Evolutionary conservation across 306 rosid genomes (phyloP).

Genomic region (Canavalia ensiformis): DNA sequence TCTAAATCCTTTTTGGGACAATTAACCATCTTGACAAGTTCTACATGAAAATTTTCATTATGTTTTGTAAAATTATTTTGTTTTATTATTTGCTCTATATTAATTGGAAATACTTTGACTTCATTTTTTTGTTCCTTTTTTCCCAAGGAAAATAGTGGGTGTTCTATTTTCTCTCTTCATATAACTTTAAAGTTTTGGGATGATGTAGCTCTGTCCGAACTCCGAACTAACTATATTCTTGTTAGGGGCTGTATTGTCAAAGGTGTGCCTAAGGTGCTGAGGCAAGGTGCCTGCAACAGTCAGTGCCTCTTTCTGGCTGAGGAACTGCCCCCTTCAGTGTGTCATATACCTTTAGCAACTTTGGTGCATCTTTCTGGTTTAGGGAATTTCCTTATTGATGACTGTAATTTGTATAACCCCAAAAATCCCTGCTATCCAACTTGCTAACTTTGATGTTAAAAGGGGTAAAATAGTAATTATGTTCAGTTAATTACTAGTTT

Average conservation of each 20-base stretch:
- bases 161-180: slow-evolving; percentile 1
- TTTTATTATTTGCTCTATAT: background rate
- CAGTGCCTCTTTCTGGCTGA: background rate
- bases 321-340: background rate
- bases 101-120: background rate
- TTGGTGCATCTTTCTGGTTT: slow-evolving; percentile 1
- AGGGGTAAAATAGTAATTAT: background rate
- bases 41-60: slow-evolving; percentile 10
- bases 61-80: slow-evolving; percentile 19
- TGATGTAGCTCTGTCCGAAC: background rate
- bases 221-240: background rate
- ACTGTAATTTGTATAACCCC: background rate
- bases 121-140: background rate
- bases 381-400: slow-evolving; percentile 10
- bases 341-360: background rate
- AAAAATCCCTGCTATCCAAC: background rate
- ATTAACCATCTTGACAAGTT: slow-evolving; percentile 18
- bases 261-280: slow-evolving; percentile 2
- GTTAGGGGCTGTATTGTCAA: background rate
- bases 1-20: slow-evolving; percentile 1
- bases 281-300: background rate
- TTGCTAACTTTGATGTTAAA: background rate
- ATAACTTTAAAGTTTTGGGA: background rate
- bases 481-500: background rate
- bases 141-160: background rate